These are phyloP conservation scores for Penicillium egyptiacum DNA, from an alignment of 495 filamentous ascomycete species.

Conservation along the genomic window DNA sequence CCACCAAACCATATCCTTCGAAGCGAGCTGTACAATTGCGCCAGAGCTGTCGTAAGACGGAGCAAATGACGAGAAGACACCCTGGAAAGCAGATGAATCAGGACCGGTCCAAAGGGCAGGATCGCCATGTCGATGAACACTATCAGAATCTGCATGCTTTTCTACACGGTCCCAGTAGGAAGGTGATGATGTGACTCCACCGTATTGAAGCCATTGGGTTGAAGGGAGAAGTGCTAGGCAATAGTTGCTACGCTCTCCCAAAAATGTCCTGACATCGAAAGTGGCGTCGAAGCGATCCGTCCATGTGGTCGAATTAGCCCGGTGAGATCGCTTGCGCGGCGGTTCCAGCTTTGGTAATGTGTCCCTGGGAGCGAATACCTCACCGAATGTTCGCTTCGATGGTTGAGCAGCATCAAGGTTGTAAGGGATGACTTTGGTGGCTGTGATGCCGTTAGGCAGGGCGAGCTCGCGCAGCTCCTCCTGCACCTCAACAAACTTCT, in stretches of 20 bases:
- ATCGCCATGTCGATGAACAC: constrained; percentile 28
- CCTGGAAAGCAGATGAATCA: constrained; percentile 63
- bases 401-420: constrained; percentile 40
- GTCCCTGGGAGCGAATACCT: constrained; percentile 73
- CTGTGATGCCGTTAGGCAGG: constrained; percentile 71
- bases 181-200: constrained; percentile 43
- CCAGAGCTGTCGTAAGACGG: constrained; percentile 77
- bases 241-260: constrained; percentile 44
- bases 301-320: constrained; percentile 34
- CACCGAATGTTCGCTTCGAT: constrained; percentile 67
- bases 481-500: constrained; percentile 49
- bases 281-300: constrained; percentile 45
- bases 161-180: constrained; percentile 45
- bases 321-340: constrained; percentile 47
- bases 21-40: constrained; percentile 68
- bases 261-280: constrained; percentile 37
- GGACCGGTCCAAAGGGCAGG: constrained; percentile 37
- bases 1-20: constrained; percentile 85
- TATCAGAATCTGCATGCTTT: constrained; percentile 28
- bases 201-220: constrained; percentile 47
- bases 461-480: constrained; percentile 57
- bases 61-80: constrained; percentile 86
- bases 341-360: constrained; percentile 66
- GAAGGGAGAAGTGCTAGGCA: constrained; percentile 42
- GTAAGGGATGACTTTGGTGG: constrained; percentile 65